Base-by-base conservation (phyloP, 306 rosid genomes). In the Gastrolobium bilobum region DNA sequence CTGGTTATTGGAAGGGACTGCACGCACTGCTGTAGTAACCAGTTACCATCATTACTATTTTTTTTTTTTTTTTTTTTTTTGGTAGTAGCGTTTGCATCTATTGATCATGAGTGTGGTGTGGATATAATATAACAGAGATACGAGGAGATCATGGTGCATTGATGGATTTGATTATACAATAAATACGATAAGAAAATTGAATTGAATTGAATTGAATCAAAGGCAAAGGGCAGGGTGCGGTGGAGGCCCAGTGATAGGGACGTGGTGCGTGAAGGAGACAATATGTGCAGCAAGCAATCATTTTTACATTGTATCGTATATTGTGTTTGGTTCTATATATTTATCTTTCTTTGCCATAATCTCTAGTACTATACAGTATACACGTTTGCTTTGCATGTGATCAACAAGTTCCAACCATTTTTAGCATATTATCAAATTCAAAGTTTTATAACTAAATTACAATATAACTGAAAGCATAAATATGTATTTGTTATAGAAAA, bases 241-340 rank as follows among this genome's bases (percentile, higher is more conserved):
- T 83, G 83, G 81, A 62, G 66, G 48, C 4, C 34, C 29, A 30
- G 80, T 5, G 74, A 34, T 4, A 10, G 76, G 80, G 84, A 82
- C 84, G 48, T 67, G 7, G 20, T 83, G 86, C 84, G 38, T 74
- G 1, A n/a, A 52, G 91, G 89, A 79, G 88, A 89, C 91, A 87
- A 50, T 37, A 4, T 47, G 85, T 63, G 79, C 80, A 71, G 61
- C 80, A 31, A 31, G 60, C 91, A 85, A 89, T 89, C 93, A 89
- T 89, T 89, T 89, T 83, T 78, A 78, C 88, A 62, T 78, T 73
- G 76, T 84, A 77, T 76, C 80, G 87, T 54, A 70, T 76, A 9
- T 60, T 76, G 52, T 50, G 7, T 30, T 38, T 39, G 42, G 31
- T 42, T 57, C 42, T 29, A 53, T n/a, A n/a, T n/a, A n/a, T 34